A percentile compares a stretch with the other conserved stretches of the same genome.
phyloP scores from a whole-genome alignment of 2,329 filamentous ascomycete genomes.

The Alternaria angustiovoidea region DNA sequence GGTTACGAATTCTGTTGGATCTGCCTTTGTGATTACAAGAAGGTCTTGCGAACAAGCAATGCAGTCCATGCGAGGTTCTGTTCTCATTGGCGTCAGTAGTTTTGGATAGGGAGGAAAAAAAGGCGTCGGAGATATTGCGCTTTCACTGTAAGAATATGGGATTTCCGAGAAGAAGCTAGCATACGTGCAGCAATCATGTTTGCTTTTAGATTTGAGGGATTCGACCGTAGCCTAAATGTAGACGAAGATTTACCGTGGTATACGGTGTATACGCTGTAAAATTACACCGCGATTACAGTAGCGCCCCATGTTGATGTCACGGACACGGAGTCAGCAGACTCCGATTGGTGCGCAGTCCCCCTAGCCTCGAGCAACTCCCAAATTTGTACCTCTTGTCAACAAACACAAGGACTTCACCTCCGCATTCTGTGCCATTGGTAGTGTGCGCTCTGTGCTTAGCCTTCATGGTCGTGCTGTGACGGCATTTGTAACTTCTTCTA shows the following conservation, averaged over 20 bases:
- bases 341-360: constrained; percentile 12
- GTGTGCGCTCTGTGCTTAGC: not conserved
- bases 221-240: too few species aligned
- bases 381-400: constrained; percentile 29
- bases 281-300: not conserved
- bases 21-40: constrained; percentile 42
- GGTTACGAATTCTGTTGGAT: constrained; percentile 54
- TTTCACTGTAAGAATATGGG: not conserved
- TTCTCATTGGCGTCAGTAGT: constrained; percentile 17
- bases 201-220: too few species aligned
- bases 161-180: not conserved
- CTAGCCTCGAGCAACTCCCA: constrained; percentile 14
- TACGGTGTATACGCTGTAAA: not conserved
- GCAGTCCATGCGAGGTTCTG: constrained; percentile 29
- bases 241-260: not conserved
- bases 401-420: constrained; percentile 24
- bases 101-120: not conserved
- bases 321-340: not conserved
- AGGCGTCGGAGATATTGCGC: not conserved
- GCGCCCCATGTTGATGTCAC: not conserved
- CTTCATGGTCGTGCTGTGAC: constrained; percentile 22
- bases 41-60: constrained; percentile 32
- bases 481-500: constrained; percentile 6
- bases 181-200: not conserved
- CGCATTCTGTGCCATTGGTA: constrained; percentile 18